Conservation (phyloP, 2,329 filamentous ascomycete genomes). For the Dryadomyces quercivorus region DNA sequence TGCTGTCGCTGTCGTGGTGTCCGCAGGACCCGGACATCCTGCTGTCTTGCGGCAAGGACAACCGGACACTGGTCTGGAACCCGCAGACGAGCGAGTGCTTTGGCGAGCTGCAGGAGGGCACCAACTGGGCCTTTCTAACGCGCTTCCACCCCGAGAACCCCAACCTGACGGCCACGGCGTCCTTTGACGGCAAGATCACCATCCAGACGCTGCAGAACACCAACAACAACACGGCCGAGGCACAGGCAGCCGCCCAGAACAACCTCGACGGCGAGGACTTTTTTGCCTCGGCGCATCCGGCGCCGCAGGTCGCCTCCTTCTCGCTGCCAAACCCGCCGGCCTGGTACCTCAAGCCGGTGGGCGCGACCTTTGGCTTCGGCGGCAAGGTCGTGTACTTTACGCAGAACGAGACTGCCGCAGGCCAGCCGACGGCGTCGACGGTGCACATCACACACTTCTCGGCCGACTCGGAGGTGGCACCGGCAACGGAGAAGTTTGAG, state of each 20-base stretch:
- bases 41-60: constrained; percentile 92
- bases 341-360: constrained; percentile 77
- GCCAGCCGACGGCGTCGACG: constrained; percentile 58
- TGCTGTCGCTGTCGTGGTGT: constrained; percentile 93
- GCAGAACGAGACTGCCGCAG: constrained; percentile 42
- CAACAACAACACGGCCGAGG: constrained; percentile 50
- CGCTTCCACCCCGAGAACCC: constrained; percentile 91
- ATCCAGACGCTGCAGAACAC: constrained; percentile 93
- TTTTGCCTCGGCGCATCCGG: constrained; percentile 84
- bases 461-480: constrained; percentile 74
- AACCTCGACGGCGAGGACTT: constrained; percentile 87
- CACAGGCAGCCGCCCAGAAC: constrained; percentile 53
- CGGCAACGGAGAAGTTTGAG: constrained; percentile 78
- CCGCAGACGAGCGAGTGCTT: constrained; percentile 77
- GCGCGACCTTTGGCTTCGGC: constrained; percentile 88
- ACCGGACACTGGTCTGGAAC: constrained; percentile 92
- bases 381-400: constrained; percentile 77
- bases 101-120: constrained; percentile 91
- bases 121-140: constrained; percentile 98
- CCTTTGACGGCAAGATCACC: constrained; percentile 92
- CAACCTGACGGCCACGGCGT: constrained; percentile 82
- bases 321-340: constrained; percentile 74
- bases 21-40: constrained; percentile 78
- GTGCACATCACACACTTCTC: constrained; percentile 80
- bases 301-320: constrained; percentile 84